Evolutionary conservation across 2,329 filamentous ascomycete species (phyloP).

Genomic region (Rhytidhysteron rufulum): DNA sequence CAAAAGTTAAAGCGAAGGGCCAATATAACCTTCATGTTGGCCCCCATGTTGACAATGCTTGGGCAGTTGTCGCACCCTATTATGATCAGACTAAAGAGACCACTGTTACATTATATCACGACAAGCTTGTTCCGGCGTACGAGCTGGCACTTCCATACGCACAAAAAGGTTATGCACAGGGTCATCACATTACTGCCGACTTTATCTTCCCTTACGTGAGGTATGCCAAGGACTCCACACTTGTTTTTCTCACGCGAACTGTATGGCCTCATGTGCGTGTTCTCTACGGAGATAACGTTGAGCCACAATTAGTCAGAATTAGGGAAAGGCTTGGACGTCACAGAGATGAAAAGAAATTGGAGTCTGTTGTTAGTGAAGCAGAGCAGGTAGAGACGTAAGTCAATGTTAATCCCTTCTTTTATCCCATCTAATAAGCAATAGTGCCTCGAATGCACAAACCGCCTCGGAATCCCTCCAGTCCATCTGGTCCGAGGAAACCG

Average conservation of each 20-base stretch:
- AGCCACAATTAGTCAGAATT: slow-evolving; percentile 91
- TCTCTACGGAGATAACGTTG: slow-evolving; percentile 86
- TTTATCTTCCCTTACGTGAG: slow-evolving; percentile 70
- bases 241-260: slow-evolving; percentile 68
- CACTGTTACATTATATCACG: slow-evolving; percentile 65
- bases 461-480: too few relatives aligned
- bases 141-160: slow-evolving; percentile 70
- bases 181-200: slow-evolving; percentile 63
- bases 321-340: slow-evolving; percentile 82
- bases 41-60: slow-evolving; percentile 66
- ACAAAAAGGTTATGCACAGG: slow-evolving; percentile 62
- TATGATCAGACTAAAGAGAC: slow-evolving; percentile 63
- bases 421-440: slow-evolving; percentile 10
- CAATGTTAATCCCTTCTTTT: background rate
- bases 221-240: slow-evolving; percentile 66
- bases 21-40: slow-evolving; percentile 70
- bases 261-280: slow-evolving; percentile 78
- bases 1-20: slow-evolving; percentile 56
- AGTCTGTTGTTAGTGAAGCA: slow-evolving; percentile 49
- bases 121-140: slow-evolving; percentile 73
- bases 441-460: too few relatives aligned
- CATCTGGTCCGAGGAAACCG: slow-evolving; percentile 3
- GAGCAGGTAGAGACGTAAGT: slow-evolving; percentile 39
- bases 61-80: slow-evolving; percentile 64
- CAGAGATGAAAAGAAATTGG: slow-evolving; percentile 60